Evolutionary conservation across 371 early-diverging fungal genomes (phyloP).

Genomic region (Conidiobolus incongruus): DNA sequence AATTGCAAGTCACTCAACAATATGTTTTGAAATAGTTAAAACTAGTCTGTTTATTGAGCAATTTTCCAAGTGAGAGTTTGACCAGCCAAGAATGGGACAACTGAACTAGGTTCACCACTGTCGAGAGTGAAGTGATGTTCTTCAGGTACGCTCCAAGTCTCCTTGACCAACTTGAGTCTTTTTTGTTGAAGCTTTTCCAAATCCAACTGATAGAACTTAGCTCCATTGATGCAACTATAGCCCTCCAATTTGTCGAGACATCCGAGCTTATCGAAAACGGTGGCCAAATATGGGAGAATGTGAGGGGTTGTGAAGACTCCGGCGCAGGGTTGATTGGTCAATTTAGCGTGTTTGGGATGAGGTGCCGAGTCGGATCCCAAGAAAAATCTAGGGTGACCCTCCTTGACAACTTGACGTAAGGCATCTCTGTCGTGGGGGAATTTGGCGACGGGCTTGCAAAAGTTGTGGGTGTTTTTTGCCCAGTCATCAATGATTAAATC

Average conservation of each 20-base stretch:
- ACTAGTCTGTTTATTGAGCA: constrained; percentile 2
- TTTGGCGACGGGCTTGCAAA: constrained; percentile 97
- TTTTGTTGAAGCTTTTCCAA: constrained; percentile 21
- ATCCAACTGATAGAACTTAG: constrained; percentile 54
- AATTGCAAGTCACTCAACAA: background rate
- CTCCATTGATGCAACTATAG: constrained; percentile 71
- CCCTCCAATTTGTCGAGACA: constrained; percentile 48
- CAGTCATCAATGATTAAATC: constrained; percentile 84
- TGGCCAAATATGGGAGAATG: constrained; percentile 64
- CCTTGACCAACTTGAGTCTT: constrained; percentile 25
- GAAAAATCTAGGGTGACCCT: constrained; percentile 87
- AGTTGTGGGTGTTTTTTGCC: constrained; percentile 88
- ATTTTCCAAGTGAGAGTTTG: constrained; percentile 46
- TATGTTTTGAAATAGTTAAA: background rate
- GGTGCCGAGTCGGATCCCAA: constrained; percentile 94
- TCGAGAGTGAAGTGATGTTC: constrained; percentile 23
- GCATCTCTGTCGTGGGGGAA: constrained; percentile 81
- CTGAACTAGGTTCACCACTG: constrained; percentile 19
- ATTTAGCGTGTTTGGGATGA: constrained; percentile 71
- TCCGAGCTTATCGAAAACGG: constrained; percentile 68
- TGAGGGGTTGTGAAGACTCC: constrained; percentile 84
- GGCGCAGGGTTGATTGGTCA: constrained; percentile 29
- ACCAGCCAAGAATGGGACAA: constrained; percentile 79
- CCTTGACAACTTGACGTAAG: constrained; percentile 55
- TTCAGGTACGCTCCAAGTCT: constrained; percentile 23